These are phyloP conservation scores for Monosporozyma aerobia DNA, from an alignment of 805 yeast species.

Conservation along the genomic window DNA sequence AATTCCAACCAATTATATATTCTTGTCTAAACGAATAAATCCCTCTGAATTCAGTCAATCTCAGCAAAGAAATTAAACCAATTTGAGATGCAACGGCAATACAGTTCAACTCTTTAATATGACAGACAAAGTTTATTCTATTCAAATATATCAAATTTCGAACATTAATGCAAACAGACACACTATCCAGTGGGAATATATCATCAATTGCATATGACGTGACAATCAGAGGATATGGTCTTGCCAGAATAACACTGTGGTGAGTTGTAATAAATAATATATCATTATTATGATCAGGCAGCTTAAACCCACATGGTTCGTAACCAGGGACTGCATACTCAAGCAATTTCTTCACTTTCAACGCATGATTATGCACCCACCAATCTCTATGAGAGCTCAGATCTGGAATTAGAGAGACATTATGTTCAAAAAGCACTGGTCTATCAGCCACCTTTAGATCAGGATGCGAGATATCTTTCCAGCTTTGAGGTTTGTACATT, in stretches of 20 bases:
- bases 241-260: conserved; percentile 8
- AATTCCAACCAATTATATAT: conserved; percentile 21
- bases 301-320: conserved; percentile 1
- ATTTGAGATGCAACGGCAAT: conserved; percentile 21
- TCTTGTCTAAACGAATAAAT: conserved; percentile 25
- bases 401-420: neutral
- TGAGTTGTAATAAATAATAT: conserved; percentile 16
- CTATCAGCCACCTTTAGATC: neutral
- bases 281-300: conserved; percentile 10
- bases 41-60: conserved; percentile 23
- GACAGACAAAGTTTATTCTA: conserved; percentile 16
- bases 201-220: conserved; percentile 16
- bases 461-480: neutral
- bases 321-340: conserved; percentile 10
- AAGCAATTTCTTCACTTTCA: conserved; percentile 13
- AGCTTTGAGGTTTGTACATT: neutral
- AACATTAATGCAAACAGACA: neutral
- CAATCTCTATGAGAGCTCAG: conserved; percentile 7
- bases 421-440: neutral
- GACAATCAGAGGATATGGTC: conserved; percentile 17
- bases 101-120: conserved; percentile 20
- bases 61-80: conserved; percentile 19
- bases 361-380: conserved; percentile 14
- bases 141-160: conserved; percentile 10
- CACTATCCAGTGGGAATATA: conserved; percentile 14